Evolutionary conservation across 441 rosid species (phyloP).

Genomic region (Bocquillonia castaneifolia): DNA sequence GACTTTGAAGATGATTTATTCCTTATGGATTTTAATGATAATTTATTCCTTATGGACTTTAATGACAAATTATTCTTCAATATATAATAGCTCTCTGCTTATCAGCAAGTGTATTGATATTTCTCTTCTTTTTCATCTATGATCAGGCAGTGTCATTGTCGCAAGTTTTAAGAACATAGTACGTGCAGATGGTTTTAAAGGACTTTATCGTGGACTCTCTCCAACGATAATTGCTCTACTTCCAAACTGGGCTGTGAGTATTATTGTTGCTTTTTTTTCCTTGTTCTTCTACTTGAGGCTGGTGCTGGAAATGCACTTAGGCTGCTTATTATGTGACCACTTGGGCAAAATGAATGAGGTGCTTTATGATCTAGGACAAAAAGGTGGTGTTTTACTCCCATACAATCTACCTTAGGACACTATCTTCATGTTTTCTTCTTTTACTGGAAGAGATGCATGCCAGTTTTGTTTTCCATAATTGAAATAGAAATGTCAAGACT

Average conservation of each 20-base stretch:
- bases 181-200: constrained; percentile 66
- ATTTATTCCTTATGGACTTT: too few relatives aligned
- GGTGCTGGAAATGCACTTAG: background rate
- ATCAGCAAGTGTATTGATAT: constrained; percentile 2
- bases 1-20: background rate
- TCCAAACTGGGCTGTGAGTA: constrained; percentile 95
- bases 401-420: background rate
- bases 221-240: constrained; percentile 89
- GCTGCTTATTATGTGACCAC: constrained; percentile 1
- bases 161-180: constrained; percentile 59
- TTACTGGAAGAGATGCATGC: background rate
- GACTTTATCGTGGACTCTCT: constrained; percentile 90
- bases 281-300: too few relatives aligned
- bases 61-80: background rate
- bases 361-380: background rate
- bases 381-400: background rate
- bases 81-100: constrained; percentile 11
- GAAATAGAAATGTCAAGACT: background rate
- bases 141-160: constrained; percentile 69
- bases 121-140: constrained; percentile 14
- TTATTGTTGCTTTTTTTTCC: constrained; percentile 4
- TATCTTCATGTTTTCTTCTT: background rate
- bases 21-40: too few relatives aligned
- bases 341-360: background rate
- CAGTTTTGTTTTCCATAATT: background rate